phyloP scores from a whole-genome alignment of 176 grass and related monocot species.

The Triticum urartu region DNA sequence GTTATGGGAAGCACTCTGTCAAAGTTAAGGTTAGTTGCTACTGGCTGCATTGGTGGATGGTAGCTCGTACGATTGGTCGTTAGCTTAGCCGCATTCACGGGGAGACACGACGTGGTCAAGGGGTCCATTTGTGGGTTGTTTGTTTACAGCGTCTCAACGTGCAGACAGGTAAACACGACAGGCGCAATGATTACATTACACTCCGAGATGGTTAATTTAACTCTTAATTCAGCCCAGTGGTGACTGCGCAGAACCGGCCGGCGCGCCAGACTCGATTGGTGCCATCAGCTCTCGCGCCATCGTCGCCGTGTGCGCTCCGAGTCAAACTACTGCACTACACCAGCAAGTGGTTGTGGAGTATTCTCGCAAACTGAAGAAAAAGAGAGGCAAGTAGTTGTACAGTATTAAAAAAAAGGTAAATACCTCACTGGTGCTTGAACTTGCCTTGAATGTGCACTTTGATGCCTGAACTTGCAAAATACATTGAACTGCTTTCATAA shows the following conservation, averaged over 20 bases:
- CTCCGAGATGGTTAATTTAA: background rate
- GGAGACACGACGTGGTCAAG: too few species aligned
- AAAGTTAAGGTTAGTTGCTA: background rate
- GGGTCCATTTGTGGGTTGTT: background rate
- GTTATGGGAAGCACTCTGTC: background rate
- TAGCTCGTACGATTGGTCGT: background rate
- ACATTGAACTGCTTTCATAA: too few species aligned
- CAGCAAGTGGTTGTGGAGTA: background rate
- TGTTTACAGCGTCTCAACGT: background rate
- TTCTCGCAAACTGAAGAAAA: too few species aligned
- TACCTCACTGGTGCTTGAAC: too few species aligned
- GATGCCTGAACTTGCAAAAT: too few species aligned
- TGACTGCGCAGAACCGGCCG: background rate
- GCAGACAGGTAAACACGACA: background rate
- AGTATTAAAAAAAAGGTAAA: too few species aligned
- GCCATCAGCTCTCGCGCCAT: background rate
- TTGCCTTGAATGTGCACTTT: too few species aligned
- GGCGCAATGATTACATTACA: background rate
- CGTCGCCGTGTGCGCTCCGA: background rate
- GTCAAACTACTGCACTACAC: background rate
- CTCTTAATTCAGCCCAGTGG: background rate
- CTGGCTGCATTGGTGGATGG: background rate
- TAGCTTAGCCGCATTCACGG: too few species aligned
- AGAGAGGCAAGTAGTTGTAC: too few species aligned
- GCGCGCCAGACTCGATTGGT: background rate